Base-by-base conservation (phyloP, 2,329 filamentous ascomycete species). In the Aureobasidium sp. region DNA sequence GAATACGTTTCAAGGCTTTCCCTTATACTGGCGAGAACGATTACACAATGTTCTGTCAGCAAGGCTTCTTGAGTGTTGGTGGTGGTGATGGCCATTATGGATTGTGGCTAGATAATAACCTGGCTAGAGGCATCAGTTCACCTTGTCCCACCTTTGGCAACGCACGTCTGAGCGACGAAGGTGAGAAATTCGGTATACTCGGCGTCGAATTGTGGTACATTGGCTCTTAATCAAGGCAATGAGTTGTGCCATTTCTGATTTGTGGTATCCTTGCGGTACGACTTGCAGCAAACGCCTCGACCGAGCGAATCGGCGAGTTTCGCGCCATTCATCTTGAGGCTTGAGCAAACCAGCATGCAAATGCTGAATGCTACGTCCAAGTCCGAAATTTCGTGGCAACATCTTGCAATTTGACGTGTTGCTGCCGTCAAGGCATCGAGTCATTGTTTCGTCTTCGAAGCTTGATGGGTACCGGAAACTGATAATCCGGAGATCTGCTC, bases 21-120 rank as follows among this genome's bases (percentile, higher is more conserved):
- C 92, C 93, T 0, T 97, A 97, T 71, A 95, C 89, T 62, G 94
- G 94, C 5, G 84, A 96, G 44, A 97, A 99, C 73, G 94, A 97
- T 74, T 99, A 96, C 73, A 91, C 93, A 79, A 94, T 97, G 67
- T 89, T 95, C 70, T 97, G 93, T 75, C 91, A 97, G 76, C 80
- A 85, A 3, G 84, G 87, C 27, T 97, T 89, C 72, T 75, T 99
- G 47, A 94, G 89, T 70, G 82, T 97, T 23, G 94, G 94, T 12
- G 93, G 91, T 61, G 85, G 79, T 0, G 91, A 96, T 68, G 93
- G 94, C 0, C 89, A 89, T 69, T 97, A 94, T 73, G 94, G 94
- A 2, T 79, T 99, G 6, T 97, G 94, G 94, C 81, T 99, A 13
- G 90, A 97, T 72, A 88, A 93, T 68, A 85, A 84, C 20, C 84